These are phyloP conservation scores for Clathrus columnatus DNA, from an alignment of 768 basidiomycete genomes.

Conservation along the genomic window DNA sequence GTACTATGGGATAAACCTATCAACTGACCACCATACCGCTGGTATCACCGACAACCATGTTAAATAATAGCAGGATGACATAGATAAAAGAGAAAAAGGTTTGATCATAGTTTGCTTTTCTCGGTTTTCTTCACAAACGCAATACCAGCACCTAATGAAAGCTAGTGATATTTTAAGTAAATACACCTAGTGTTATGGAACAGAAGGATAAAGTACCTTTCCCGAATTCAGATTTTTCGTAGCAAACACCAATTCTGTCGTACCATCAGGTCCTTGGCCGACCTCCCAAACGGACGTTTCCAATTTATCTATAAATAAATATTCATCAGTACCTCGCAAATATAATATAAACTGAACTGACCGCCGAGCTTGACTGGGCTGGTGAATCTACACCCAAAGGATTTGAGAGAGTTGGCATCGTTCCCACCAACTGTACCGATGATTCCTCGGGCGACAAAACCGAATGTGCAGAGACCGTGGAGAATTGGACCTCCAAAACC, in stretches of 20 bases:
- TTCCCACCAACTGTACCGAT: constrained; percentile 53
- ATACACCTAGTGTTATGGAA: constrained; percentile 1
- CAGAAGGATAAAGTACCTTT: constrained; percentile 33
- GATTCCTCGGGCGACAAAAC: constrained; percentile 72
- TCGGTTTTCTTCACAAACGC: constrained; percentile 51
- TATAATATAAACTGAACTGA: constrained; percentile 9
- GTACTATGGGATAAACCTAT: too few relatives aligned
- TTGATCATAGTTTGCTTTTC: constrained; percentile 36
- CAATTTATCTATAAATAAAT: constrained; percentile 35
- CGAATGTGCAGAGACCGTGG: constrained; percentile 76
- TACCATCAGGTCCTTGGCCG: constrained; percentile 52
- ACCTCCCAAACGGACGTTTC: constrained; percentile 78
- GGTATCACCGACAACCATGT: too few relatives aligned
- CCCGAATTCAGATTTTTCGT: constrained; percentile 53
- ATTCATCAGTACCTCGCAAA: neutral
- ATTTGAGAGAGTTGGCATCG: constrained; percentile 52
- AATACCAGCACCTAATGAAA: constrained; percentile 51
- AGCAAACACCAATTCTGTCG: constrained; percentile 49
- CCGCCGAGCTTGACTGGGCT: constrained; percentile 76
- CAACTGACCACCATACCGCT: too few relatives aligned
- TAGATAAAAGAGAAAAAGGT: too few relatives aligned
- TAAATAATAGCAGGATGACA: too few relatives aligned
- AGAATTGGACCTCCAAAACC: constrained; percentile 83
- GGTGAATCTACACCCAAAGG: constrained; percentile 71
- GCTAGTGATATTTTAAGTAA: constrained; percentile 20